Evolutionary conservation across 2,329 filamentous ascomycete genomes (phyloP).

Genomic region (Nothophaeocryptopus gaeumannii): DNA sequence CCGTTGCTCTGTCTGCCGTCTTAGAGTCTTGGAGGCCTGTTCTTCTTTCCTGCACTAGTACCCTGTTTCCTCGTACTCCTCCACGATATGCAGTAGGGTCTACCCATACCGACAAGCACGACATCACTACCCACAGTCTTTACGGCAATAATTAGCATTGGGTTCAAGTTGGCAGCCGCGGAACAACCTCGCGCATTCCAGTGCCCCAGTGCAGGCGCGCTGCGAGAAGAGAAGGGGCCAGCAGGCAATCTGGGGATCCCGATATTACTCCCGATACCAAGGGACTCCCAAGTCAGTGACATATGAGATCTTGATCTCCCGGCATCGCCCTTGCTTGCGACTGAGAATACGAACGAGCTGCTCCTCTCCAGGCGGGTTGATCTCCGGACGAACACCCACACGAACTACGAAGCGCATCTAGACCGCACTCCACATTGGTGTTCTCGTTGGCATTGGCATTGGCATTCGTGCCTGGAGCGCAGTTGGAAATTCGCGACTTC

Average conservation of each 20-base stretch:
- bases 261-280: constrained; percentile 9
- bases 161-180: too few species aligned
- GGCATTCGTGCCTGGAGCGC: too few species aligned
- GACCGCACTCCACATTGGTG: too few species aligned
- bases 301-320: constrained; percentile 6
- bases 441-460: too few species aligned
- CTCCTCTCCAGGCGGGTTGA: constrained; percentile 11
- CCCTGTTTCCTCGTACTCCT: constrained; percentile 8
- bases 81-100: neutral
- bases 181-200: neutral
- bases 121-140: too few species aligned
- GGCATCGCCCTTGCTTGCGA: constrained; percentile 4
- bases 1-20: too few species aligned
- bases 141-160: too few species aligned
- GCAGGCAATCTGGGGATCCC: neutral
- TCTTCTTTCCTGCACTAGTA: constrained; percentile 5
- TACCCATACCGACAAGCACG: too few species aligned
- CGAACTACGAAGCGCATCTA: too few species aligned
- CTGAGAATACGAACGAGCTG: neutral
- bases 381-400: constrained; percentile 16
- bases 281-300: neutral
- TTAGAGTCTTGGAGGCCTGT: neutral
- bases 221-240: too few species aligned
- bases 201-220: neutral
- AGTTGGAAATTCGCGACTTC: too few species aligned